Evolutionary conservation across 495 filamentous ascomycete genomes (phyloP), one percentile per base, ranked within the genome.

Genomic region (Hypoxylon fragiforme): DNA sequence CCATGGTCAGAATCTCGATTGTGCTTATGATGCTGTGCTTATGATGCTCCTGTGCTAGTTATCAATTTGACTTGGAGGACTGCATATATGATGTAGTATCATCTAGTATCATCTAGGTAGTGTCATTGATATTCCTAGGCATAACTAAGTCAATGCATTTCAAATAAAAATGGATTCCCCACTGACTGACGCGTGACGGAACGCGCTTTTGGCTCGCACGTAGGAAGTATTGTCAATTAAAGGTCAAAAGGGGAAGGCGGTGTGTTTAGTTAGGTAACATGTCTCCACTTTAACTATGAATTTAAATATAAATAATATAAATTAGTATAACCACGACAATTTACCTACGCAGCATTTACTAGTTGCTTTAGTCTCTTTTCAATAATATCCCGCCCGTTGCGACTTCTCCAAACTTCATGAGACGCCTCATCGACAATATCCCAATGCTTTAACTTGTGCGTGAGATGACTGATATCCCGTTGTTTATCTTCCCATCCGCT

Each of bases 391-490:
- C 87, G 72, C 0, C 94, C 92, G 54, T 88, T 73, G 1, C 73
- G 62, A 4, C 83, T 85, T 55, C 67, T 71, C 92, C 92, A 98
- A 0, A 97, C 85, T 57, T 89, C 80, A 70, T 95, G 88, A n/a
- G 90, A 89, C 7, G 92, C 90, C 46, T 85, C 76, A 38, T 85
- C 78, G 0, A 96, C 90, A 43, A 95, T 81, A 70, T 96, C 92
- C 92, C 92, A 98, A 13, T 81, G 77, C 24, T 89, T 56, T 28
- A 96, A 68, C 11, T 88, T 90, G 11, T 82, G 74, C 1, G 91
- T 96, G 22, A 96, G 72, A 26, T 76, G 77, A n/a, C 82, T 90
- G 44, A 96, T 70, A 63, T 95, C 90, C 62, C 86, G 80, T 75
- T 98, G 94, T 62, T 85, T 83, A 31, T 78, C 52, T 60, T 84